These are phyloP conservation scores for Trichophyton rubrum DNA, from an alignment of 2,329 filamentous ascomycete genomes.

Conservation along the genomic window DNA sequence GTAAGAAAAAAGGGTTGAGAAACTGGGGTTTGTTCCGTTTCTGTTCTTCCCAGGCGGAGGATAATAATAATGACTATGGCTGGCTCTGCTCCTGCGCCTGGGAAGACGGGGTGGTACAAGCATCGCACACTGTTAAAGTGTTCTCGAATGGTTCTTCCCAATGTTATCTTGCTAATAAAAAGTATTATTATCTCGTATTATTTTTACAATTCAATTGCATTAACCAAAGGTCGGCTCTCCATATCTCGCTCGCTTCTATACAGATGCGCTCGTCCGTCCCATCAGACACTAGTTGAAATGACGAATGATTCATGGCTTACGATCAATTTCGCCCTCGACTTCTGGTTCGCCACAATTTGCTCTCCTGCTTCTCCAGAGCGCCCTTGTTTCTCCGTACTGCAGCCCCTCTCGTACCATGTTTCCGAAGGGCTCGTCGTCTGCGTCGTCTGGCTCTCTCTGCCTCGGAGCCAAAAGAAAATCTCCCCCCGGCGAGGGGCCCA, in stretches of 20 bases:
- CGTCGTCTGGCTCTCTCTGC: neutral
- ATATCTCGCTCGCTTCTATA: neutral
- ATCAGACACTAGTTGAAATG: neutral
- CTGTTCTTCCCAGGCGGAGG: neutral
- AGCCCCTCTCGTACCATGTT: neutral
- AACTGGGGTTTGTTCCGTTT: too few relatives aligned
- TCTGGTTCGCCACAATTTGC: neutral
- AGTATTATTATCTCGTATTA: too few relatives aligned
- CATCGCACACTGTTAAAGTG: neutral
- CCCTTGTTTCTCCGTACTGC: neutral
- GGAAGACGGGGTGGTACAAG: neutral
- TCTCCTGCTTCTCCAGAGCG: neutral
- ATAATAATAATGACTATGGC: neutral
- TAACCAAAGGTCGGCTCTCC: neutral
- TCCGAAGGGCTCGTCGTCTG: too few relatives aligned
- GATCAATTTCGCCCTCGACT: neutral
- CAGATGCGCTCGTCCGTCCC: neutral
- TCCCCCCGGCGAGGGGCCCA: neutral
- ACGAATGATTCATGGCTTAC: neutral
- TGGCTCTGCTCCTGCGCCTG: neutral
- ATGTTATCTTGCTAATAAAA: too few relatives aligned
- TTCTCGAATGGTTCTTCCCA: conserved; percentile 1
- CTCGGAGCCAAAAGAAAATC: neutral
- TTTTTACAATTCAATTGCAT: too few relatives aligned
- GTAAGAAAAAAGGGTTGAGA: neutral